These are phyloP conservation scores for Nitzschia putrida DNA, from an alignment of 108 stramenopile genomes.

Conservation along the genomic window DNA sequence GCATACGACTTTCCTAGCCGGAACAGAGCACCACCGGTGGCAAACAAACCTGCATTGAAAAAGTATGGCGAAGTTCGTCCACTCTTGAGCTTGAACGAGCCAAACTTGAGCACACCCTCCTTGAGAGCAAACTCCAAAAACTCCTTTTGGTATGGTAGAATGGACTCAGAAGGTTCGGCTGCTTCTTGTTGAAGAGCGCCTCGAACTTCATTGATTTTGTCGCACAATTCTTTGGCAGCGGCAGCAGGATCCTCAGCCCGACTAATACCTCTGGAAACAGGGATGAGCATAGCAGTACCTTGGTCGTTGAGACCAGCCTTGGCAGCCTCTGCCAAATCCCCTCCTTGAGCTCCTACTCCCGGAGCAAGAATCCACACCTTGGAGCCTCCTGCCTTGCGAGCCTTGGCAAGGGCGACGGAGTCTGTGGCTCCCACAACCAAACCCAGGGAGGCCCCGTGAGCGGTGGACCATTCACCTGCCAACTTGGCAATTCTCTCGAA, in stretches of 20 bases:
- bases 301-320: slow-evolving; percentile 78
- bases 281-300: slow-evolving; percentile 88
- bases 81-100: slow-evolving; percentile 95
- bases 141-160: slow-evolving; percentile 80
- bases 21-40: slow-evolving; percentile 75
- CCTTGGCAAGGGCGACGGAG: slow-evolving; percentile 68
- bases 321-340: slow-evolving; percentile 81
- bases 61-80: slow-evolving; percentile 98
- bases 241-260: slow-evolving; percentile 76
- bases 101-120: slow-evolving; percentile 93
- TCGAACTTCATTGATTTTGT: slow-evolving; percentile 63
- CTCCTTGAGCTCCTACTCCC: slow-evolving; percentile 98
- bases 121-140: slow-evolving; percentile 92
- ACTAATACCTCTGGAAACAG: slow-evolving; percentile 93
- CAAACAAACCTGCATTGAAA: slow-evolving; percentile 97
- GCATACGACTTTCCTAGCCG: slow-evolving; percentile 92
- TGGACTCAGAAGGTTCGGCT: slow-evolving; percentile 19
- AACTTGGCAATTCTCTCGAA: slow-evolving; percentile 89
- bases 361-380: slow-evolving; percentile 95
- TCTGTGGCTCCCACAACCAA: slow-evolving; percentile 98
- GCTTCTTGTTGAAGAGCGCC: slow-evolving; percentile 23
- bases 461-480: slow-evolving; percentile 56
- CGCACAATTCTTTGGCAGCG: slow-evolving; percentile 79
- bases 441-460: slow-evolving; percentile 68
- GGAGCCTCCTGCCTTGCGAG: slow-evolving; percentile 78